phyloP scores from a whole-genome alignment of 1,284 basidiomycete species.

The Athelia sp. region DNA sequence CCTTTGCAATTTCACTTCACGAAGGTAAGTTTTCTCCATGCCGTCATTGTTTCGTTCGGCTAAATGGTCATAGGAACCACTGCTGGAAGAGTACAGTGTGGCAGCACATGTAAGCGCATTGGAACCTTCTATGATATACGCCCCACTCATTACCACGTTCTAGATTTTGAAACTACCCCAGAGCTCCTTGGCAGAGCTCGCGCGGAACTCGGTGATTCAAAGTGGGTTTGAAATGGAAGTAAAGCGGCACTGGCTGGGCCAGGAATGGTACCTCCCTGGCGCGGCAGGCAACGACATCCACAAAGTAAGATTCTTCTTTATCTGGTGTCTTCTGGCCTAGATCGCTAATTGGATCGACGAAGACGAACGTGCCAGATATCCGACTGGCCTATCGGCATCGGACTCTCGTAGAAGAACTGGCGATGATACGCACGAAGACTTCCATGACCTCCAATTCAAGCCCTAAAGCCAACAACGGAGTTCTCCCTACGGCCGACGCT shows the following conservation, averaged over 20 bases:
- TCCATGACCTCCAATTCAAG: not conserved
- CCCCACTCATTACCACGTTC: not conserved
- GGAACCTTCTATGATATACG: constrained; percentile 14
- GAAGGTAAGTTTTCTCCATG: constrained; percentile 48
- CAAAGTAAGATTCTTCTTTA: constrained; percentile 48
- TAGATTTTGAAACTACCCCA: constrained; percentile 91
- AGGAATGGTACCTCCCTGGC: constrained; percentile 87
- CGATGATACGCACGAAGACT: constrained; percentile 43
- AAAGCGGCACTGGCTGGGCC: constrained; percentile 95
- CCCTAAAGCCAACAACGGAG: no score
- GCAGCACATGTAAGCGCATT: constrained; percentile 92
- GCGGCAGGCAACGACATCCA: constrained; percentile 88
- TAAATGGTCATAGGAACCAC: constrained; percentile 63
- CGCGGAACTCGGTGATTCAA: constrained; percentile 94
- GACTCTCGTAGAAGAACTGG: constrained; percentile 84
- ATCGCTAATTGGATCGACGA: constrained; percentile 13
- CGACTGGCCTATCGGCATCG: constrained; percentile 86
- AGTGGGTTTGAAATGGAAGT: constrained; percentile 99
- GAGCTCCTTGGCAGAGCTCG: constrained; percentile 83
- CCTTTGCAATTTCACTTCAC: constrained; percentile 96
- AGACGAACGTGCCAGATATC: constrained; percentile 96
- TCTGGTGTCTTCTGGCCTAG: constrained; percentile 5
- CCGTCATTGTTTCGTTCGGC: not conserved
- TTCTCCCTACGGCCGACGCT: constrained; percentile 23
- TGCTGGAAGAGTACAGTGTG: constrained; percentile 97